A percentile compares a stretch with the other conserved stretches of the same genome.
Conservation (phyloP, 106 monocot genomes). For the Dendrobium officinale region DNA sequence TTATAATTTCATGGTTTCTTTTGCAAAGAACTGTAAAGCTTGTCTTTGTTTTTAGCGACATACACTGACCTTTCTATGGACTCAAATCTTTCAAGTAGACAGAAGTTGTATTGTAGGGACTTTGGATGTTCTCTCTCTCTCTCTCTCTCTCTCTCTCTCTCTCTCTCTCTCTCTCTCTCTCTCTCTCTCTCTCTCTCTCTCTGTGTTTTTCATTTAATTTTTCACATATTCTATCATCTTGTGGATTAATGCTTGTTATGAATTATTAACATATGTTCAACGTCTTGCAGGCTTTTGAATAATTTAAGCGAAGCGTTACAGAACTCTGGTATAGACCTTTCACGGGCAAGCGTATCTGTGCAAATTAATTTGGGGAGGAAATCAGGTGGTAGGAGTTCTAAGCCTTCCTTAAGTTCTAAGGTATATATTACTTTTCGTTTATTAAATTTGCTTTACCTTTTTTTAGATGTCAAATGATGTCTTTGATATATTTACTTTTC, state of each 20-base stretch:
- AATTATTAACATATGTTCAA: not conserved
- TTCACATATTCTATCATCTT: not conserved
- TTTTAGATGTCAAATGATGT: not conserved
- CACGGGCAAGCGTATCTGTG: conserved; percentile 58
- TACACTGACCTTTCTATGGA: not conserved
- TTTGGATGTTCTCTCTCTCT: no score
- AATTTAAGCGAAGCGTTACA: conserved; percentile 38
- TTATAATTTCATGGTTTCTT: not conserved
- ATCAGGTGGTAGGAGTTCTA: conserved; percentile 9
- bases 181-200: no score
- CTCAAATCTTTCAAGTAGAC: no score
- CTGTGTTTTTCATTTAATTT: not conserved
- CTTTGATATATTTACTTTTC: not conserved
- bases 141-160: no score
- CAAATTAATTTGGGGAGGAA: conserved; percentile 52
- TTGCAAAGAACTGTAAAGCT: not conserved
- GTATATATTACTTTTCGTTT: not conserved
- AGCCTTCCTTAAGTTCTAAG: not conserved
- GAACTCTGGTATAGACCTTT: conserved; percentile 53
- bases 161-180: no score
- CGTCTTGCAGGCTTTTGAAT: conserved; percentile 34
- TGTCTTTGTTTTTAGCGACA: not conserved
- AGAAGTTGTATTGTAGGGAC: no score
- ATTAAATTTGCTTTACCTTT: not conserved
- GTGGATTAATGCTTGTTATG: not conserved